Evolutionary conservation across 2,329 filamentous ascomycete genomes (phyloP).

Genomic region (Ophiostoma montium): DNA sequence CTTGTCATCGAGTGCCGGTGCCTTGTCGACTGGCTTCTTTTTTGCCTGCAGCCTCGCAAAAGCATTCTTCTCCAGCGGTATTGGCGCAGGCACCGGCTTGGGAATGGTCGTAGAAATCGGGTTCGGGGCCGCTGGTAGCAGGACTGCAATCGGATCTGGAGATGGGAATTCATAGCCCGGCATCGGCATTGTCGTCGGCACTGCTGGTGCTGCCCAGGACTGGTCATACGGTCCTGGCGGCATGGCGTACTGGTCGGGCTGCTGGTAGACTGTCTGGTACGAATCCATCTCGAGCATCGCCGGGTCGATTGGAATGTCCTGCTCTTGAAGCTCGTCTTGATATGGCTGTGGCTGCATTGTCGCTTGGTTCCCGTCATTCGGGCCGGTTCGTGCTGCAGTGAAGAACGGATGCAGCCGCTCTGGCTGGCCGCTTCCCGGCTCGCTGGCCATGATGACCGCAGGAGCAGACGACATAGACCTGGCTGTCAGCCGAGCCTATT

Average conservation of each 20-base stretch:
- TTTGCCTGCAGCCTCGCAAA: slow-evolving; percentile 2
- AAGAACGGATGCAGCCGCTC: slow-evolving; percentile 46
- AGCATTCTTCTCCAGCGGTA: background rate
- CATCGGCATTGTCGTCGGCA: too few species aligned
- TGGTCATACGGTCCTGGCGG: background rate
- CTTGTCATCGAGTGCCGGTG: background rate
- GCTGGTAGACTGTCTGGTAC: background rate
- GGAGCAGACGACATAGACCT: slow-evolving; percentile 29
- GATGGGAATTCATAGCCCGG: too few species aligned
- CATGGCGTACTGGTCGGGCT: background rate
- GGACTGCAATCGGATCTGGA: background rate
- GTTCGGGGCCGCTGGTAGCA: background rate
- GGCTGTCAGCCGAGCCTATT: background rate
- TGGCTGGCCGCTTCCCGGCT: slow-evolving; percentile 19
- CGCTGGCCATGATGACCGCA: slow-evolving; percentile 31
- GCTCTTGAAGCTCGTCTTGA: slow-evolving; percentile 2
- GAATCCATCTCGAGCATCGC: background rate
- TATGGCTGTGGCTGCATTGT: background rate
- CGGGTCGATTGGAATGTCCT: background rate
- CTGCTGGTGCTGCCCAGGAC: background rate
- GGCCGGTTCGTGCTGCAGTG: slow-evolving; percentile 16
- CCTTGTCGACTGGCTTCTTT: slow-evolving; percentile 13
- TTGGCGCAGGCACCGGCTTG: background rate
- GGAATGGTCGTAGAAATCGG: background rate
- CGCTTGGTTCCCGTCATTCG: background rate